A percentile compares a stretch with the other conserved stretches of the same genome.
These are phyloP conservation scores for Tuber magnatum DNA, from an alignment of 495 filamentous ascomycete species.

Conservation along the genomic window DNA sequence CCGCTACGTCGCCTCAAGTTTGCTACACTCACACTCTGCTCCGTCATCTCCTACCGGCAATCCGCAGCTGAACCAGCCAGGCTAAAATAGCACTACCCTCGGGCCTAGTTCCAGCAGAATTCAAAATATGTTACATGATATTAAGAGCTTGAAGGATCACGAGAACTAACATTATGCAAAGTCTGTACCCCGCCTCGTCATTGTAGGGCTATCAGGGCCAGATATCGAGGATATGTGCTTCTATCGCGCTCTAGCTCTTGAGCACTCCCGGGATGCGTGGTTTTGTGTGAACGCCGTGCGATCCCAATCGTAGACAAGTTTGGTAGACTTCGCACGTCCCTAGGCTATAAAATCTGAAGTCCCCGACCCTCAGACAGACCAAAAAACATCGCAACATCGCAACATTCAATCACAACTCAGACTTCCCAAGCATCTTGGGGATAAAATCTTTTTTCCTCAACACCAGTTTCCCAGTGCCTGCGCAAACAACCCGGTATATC, in stretches of 20 bases:
- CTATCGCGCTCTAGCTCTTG: neutral
- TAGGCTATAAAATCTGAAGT: neutral
- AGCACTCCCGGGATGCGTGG: neutral
- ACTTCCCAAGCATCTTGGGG: neutral
- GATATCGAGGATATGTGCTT: neutral
- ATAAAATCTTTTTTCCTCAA: neutral
- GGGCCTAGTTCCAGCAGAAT: neutral
- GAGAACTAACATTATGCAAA: neutral
- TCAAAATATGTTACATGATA: neutral
- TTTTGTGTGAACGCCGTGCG: neutral
- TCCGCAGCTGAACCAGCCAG: neutral
- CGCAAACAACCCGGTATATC: neutral
- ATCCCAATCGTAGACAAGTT: neutral
- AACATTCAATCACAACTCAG: neutral
- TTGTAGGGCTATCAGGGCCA: neutral
- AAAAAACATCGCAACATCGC: neutral
- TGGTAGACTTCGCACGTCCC: neutral
- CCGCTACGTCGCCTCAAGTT: neutral
- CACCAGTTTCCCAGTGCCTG: neutral
- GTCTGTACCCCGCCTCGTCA: neutral
- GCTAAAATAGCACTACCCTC: neutral
- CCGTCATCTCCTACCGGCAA: neutral
- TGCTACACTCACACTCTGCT: neutral
- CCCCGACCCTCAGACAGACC: neutral
- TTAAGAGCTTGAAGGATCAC: neutral